Evolutionary conservation across 345 rosid genomes (phyloP), one percentile per base, ranked within the genome.

Genomic region (Brassica carinata): DNA sequence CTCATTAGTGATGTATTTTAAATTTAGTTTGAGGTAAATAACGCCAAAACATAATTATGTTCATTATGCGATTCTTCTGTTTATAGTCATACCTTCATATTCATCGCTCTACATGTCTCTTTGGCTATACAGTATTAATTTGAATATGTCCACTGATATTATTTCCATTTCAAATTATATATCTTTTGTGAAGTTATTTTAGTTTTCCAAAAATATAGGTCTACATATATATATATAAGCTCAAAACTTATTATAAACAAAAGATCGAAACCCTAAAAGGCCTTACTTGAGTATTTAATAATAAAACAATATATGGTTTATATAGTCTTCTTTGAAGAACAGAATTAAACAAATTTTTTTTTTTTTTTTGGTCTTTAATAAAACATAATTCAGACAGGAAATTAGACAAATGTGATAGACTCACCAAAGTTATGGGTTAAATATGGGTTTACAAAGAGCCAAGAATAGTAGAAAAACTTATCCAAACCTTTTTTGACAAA

Each of bases 391-490:
- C 8, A 30, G 63, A 62, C 33, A 62, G 64, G 23, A n/a, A 13
- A 5, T 61, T 45, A 45, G 53, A 45, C 53, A 48, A 61, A 13
- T 30, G 18, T 5, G 71, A 78, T 63, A 5, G 8, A 69, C 45
- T 34, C 18, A 69, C n/a, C 10, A 10, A 63, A 36, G 30, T 18
- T 59, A 79, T 18, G 69, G 59, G 74, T 7, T 55, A 55, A 55
- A 18, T 19, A 66, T 14, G 30, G 51, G 38, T 58, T 31, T 10
- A 38, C 69, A n/a, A 65, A 62, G 62, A 51, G 74, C 69, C 66
- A 63, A 74, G 18, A 29, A 62, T 59, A 69, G 58, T 74, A 26
- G 59, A 74, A 45, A 51, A 62, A 68, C 75, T 69, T 74, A 74
- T 80, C 83, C 72, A 73, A 67, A 51, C 57, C 2, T 26, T 51